Conservation (phyloP, 768 basidiomycete species). For the Suillus sp. region DNA sequence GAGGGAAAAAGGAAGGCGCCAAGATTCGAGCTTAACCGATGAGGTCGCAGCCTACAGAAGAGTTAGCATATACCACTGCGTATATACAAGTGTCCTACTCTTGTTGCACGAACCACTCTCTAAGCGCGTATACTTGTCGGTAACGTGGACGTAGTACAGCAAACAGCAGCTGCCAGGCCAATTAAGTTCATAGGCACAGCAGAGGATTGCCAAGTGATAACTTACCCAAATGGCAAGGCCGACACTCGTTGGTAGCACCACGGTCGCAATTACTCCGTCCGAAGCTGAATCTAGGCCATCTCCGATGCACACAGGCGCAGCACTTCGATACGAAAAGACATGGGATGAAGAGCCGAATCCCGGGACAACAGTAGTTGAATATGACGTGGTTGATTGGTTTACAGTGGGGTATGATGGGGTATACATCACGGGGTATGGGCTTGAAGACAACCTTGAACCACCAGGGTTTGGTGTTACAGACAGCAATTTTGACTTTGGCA, state of each 20-base stretch:
- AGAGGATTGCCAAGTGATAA: slow-evolving; percentile 14
- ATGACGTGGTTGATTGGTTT: slow-evolving; percentile 34
- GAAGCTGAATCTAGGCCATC: slow-evolving; percentile 63
- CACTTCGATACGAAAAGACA: slow-evolving; percentile 11
- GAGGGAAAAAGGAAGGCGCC: slow-evolving; percentile 73
- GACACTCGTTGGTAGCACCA: slow-evolving; percentile 57
- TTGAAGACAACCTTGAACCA: slow-evolving; percentile 14
- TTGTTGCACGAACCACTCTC: slow-evolving; percentile 78
- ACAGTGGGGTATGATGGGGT: slow-evolving; percentile 35
- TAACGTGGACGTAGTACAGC: slow-evolving; percentile 68
- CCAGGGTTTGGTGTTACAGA: slow-evolving; percentile 5
- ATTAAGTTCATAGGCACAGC: not conserved
- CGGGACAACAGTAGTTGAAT: slow-evolving; percentile 5
- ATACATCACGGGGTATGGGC: slow-evolving; percentile 23
- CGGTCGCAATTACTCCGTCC: slow-evolving; percentile 58
- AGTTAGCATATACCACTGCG: slow-evolving; percentile 16
- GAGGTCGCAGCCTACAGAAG: slow-evolving; percentile 57
- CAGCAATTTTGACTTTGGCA: not conserved
- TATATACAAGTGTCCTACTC: slow-evolving; percentile 48
- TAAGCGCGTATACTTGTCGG: slow-evolving; percentile 68
- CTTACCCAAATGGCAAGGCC: slow-evolving; percentile 74
- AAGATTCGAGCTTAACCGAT: slow-evolving; percentile 56
- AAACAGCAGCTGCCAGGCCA: slow-evolving; percentile 54
- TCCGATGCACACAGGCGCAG: slow-evolving; percentile 57
- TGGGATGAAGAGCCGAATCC: slow-evolving; percentile 16